Evolutionary conservation across 176 grass and related monocot species (phyloP).

Genomic region (Oryza meyeriana): DNA sequence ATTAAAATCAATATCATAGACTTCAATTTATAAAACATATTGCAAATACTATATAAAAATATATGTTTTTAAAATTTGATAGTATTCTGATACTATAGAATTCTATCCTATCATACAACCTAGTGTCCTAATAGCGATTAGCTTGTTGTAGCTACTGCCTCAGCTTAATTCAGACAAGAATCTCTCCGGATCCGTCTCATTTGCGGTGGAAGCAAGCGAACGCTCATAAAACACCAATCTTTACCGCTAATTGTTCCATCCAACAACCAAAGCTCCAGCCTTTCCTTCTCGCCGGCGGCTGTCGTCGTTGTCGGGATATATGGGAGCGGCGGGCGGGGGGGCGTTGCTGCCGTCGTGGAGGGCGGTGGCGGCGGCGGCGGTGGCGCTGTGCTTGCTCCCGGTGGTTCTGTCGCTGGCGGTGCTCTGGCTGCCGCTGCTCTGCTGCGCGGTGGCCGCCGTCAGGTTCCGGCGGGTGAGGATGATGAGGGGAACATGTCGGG

Average conservation of each 20-base stretch:
- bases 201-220: not conserved
- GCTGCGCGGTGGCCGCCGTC: constrained; percentile 37
- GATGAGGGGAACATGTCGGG: not conserved
- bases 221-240: not conserved
- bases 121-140: too few relatives aligned
- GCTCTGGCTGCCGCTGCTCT: constrained; percentile 55
- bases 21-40: too few relatives aligned
- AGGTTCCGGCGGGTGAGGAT: constrained; percentile 34
- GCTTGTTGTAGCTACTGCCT: not conserved
- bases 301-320: not conserved
- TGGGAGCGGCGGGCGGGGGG: not conserved
- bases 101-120: too few relatives aligned
- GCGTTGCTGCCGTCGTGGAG: not conserved
- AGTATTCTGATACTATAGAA: too few relatives aligned
- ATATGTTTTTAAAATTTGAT: too few relatives aligned
- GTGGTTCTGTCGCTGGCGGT: constrained; percentile 35
- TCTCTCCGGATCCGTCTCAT: not conserved
- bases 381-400: constrained; percentile 35
- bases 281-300: too few relatives aligned
- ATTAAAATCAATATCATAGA: too few relatives aligned
- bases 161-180: not conserved
- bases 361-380: constrained; percentile 13
- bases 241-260: not conserved
- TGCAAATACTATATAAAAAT: too few relatives aligned
- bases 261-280: too few relatives aligned